Conservation (phyloP, 2,329 filamentous ascomycete genomes). For the Fragosphaeria purpurea region DNA sequence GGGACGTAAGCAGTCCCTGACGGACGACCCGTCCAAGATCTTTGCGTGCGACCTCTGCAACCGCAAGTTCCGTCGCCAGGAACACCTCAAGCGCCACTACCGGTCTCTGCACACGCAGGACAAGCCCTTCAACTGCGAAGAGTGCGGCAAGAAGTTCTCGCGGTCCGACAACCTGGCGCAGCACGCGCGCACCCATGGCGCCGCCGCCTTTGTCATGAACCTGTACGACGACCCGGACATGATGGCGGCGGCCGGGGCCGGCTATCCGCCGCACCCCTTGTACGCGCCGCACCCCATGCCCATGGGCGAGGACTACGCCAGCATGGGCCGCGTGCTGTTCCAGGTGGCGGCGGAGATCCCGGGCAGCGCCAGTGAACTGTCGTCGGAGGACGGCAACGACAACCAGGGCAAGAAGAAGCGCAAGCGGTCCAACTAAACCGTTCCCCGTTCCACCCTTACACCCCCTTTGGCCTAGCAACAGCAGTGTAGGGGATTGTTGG, state of each 20-base stretch:
- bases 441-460: background rate
- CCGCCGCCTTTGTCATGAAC: constrained; percentile 83
- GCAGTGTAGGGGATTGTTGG: too few species aligned
- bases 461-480: background rate
- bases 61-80: constrained; percentile 93
- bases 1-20: constrained; percentile 95
- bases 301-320: constrained; percentile 52
- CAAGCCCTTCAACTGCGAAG: constrained; percentile 94
- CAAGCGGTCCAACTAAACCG: constrained; percentile 54
- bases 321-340: constrained; percentile 69
- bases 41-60: constrained; percentile 96
- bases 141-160: constrained; percentile 99
- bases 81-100: constrained; percentile 98
- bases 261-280: constrained; percentile 19
- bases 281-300: constrained; percentile 25
- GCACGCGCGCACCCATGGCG: constrained; percentile 87
- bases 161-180: constrained; percentile 95
- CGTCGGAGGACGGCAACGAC: constrained; percentile 42
- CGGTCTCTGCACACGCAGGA: constrained; percentile 96
- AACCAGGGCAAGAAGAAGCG: constrained; percentile 63
- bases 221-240: constrained; percentile 63
- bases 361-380: constrained; percentile 50
- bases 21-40: constrained; percentile 95
- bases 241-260: constrained; percentile 20
- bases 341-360: constrained; percentile 67